phyloP scores from a whole-genome alignment of 306 rosid species.

The Herpetospermum pedunculosum region DNA sequence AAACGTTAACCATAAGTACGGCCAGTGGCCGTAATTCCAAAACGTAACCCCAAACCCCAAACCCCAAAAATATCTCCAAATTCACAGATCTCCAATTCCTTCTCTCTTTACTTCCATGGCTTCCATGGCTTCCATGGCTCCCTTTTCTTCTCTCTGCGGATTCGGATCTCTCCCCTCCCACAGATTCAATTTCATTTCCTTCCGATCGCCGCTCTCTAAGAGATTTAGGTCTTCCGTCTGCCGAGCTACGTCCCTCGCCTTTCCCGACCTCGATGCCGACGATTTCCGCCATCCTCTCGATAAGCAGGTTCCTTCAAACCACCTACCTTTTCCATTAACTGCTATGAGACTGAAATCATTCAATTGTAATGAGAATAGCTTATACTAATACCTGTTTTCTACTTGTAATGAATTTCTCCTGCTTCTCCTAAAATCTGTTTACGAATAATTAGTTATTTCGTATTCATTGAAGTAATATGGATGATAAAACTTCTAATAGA shows the following conservation, averaged over 20 bases:
- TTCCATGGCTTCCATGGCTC: constrained; percentile 60
- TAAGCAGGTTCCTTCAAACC: too few species aligned
- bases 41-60: constrained; percentile 1
- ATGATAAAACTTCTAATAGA: neutral
- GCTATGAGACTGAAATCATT: neutral
- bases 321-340: neutral
- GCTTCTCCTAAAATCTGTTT: neutral
- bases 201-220: constrained; percentile 16
- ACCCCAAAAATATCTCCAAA: neutral
- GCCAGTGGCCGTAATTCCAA: constrained; percentile 35
- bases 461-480: neutral
- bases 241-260: constrained; percentile 48
- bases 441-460: neutral
- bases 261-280: constrained; percentile 80
- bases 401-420: neutral
- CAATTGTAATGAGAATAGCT: neutral
- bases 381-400: neutral
- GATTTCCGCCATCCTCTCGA: constrained; percentile 95
- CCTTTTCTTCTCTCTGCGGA: constrained; percentile 34
- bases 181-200: constrained; percentile 16
- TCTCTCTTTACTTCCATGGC: constrained; percentile 30
- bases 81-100: constrained; percentile 6
- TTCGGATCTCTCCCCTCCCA: constrained; percentile 21
- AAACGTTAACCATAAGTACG: constrained; percentile 30
- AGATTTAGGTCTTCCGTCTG: constrained; percentile 19